These are phyloP conservation scores for Theobroma grandiflorum DNA, from an alignment of 441 rosid genomes.

Conservation along the genomic window DNA sequence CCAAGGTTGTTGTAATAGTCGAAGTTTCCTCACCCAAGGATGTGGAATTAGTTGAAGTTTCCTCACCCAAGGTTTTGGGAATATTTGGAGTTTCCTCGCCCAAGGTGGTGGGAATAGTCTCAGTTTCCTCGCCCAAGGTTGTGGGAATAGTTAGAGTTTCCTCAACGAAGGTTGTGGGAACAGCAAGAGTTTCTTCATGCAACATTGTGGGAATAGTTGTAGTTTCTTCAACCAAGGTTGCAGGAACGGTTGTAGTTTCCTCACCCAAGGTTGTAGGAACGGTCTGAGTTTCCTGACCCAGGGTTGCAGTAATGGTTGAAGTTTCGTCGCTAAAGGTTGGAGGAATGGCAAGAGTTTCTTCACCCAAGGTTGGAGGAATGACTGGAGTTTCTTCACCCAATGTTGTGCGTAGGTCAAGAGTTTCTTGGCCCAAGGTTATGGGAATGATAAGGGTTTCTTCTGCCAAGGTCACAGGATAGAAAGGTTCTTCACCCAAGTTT, in stretches of 20 bases:
- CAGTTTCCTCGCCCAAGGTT: not conserved
- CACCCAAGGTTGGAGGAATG: not conserved
- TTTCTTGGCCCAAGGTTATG: not conserved
- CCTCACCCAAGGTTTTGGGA: not conserved
- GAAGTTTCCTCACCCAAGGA: not conserved
- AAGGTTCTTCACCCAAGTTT: not conserved
- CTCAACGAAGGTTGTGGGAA: not conserved
- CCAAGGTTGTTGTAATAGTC: slow-evolving; percentile 17
- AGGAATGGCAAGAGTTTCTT: not conserved
- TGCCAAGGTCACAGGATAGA: not conserved
- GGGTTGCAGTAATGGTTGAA: not conserved
- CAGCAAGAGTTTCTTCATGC: not conserved
- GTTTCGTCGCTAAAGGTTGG: not conserved
- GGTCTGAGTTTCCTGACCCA: not conserved
- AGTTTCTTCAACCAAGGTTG: not conserved
- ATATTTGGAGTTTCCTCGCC: not conserved
- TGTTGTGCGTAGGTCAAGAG: not conserved
- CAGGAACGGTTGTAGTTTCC: slow-evolving; percentile 5
- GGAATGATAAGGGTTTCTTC: slow-evolving; percentile 7
- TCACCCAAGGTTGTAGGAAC: not conserved
- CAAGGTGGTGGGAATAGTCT: not conserved
- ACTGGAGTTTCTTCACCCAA: not conserved
- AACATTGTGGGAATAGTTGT: not conserved
- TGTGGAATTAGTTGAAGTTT: not conserved
- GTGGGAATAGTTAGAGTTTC: not conserved